A percentile compares a stretch with the other conserved stretches of the same genome.
These are phyloP conservation scores for Pholiota conissans DNA, from an alignment of 768 basidiomycete genomes.

Conservation along the genomic window DNA sequence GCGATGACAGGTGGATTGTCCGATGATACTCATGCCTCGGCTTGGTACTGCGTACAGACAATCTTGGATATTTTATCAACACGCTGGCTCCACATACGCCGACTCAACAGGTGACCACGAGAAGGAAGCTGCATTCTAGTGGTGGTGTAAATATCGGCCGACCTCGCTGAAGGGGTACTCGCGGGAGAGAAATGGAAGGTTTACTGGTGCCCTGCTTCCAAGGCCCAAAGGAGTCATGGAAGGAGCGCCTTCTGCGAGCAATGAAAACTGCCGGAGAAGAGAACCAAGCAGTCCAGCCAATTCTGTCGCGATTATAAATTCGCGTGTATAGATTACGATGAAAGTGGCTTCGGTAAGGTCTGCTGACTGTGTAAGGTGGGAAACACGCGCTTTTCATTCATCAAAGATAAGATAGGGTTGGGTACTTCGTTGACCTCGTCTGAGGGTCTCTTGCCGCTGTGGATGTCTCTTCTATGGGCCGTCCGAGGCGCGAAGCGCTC, in stretches of 20 bases:
- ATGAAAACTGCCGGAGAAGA: conserved; percentile 11
- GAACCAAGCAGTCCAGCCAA: conserved; percentile 11
- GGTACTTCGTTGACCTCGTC: not conserved
- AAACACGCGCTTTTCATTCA: not conserved
- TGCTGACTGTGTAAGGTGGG: conserved; percentile 3
- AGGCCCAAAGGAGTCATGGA: conserved; percentile 1
- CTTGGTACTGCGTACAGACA: conserved; percentile 66
- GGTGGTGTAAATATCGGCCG: conserved; percentile 64
- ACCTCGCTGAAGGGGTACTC: conserved; percentile 16
- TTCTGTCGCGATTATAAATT: conserved; percentile 21
- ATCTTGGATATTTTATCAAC: conserved; percentile 51
- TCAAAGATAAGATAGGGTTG: not conserved
- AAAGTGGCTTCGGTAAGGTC: conserved; percentile 1
- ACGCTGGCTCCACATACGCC: conserved; percentile 22
- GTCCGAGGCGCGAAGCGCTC: not conserved
- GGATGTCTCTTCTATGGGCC: not conserved
- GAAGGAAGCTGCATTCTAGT: conserved; percentile 64
- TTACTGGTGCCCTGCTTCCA: not conserved
- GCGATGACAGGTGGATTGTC: conserved; percentile 2
- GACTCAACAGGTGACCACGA: conserved; percentile 59
- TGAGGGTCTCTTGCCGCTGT: not conserved
- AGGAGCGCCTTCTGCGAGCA: conserved; percentile 5
- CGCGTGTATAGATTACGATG: conserved; percentile 6
- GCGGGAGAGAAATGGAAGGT: conserved; percentile 1
- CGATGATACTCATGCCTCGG: conserved; percentile 43